Base-by-base conservation (phyloP, 352 stramenopile genomes). In the Phytophthora rubi region DNA sequence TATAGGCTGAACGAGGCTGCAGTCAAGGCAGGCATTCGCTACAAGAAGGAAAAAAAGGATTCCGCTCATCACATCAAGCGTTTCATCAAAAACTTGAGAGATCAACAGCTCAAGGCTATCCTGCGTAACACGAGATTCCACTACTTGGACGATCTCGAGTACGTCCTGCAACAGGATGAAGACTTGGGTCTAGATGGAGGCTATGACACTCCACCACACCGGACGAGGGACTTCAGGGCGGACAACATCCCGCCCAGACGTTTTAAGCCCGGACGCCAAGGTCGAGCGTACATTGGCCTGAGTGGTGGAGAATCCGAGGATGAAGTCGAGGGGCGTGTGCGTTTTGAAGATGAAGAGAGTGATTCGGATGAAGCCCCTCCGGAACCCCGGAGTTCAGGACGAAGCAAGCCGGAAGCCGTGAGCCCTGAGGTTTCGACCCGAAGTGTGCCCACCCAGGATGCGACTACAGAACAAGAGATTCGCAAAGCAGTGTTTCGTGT, bases 81-180 rank as follows among this genome's bases (percentile, higher is more conserved):
- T 3, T 26, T 26, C 23, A 26, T 26, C 23, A 26, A 26, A 3
- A 26, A 26, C 23, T 3, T 26, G 23, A 26, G 23, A 26, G 23
- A 26, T 3, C 23, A 26, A 26, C 23, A 26, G 23, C 23, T 26
- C 23, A 26, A 26, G 23, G 23, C 23, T 26, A 26, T 26, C 23
- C 2, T 26, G 23, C 23, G 23, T 26, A 26, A 26, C 2, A 26
- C 23, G 23, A 26, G 23, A 26, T 26, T 26, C 23, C 23, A 26
- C 23, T 3, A 26, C 23, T 26, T 26, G 23, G 51, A 44, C 16
- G 51, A 57, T 6, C 51, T 57, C 0, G 51, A 57, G 51, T 57
- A 44, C n/a, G 28, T 45, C 8, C 18, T 49, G 8, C n/a, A 59
- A 32, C 33, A 59, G n/a, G n/a, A 48, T 18, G 53, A 59, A 32